Conservation (phyloP, 495 filamentous ascomycete species). For the Penicillium odoratum region DNA sequence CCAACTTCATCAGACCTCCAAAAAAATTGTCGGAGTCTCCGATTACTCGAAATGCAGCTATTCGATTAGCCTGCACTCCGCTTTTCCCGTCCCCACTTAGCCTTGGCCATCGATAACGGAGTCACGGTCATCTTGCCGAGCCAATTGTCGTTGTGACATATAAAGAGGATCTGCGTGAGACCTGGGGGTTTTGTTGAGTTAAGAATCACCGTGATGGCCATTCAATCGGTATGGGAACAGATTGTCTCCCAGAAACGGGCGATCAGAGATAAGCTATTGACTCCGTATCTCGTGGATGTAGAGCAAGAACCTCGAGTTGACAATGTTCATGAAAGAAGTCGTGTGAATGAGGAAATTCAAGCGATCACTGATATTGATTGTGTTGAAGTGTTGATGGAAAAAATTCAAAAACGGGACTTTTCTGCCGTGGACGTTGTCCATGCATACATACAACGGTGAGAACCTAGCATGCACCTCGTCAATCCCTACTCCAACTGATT, state of each 20-base stretch:
- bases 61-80: conserved; percentile 4
- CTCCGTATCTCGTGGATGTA: conserved; percentile 33
- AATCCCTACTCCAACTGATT: neutral
- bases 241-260: conserved; percentile 33
- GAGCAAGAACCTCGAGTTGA: conserved; percentile 26
- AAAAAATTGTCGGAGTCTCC: neutral
- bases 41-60: conserved; percentile 1
- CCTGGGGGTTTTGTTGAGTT: neutral
- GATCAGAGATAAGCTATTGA: conserved; percentile 29
- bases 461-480: neutral
- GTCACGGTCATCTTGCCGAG: conserved; percentile 4
- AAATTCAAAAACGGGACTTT: conserved; percentile 37
- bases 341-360: conserved; percentile 24
- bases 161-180: neutral
- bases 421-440: conserved; percentile 42
- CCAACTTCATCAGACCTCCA: neutral
- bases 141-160: neutral
- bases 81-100: conserved; percentile 7
- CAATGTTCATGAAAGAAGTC: conserved; percentile 27
- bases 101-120: neutral
- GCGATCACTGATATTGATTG: conserved; percentile 44
- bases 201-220: neutral
- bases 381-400: conserved; percentile 32
- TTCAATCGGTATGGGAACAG: conserved; percentile 28
- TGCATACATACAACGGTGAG: conserved; percentile 54